Evolutionary conservation across 768 basidiomycete species (phyloP), one percentile per base, ranked within the genome.

Genomic region (Pluteus cervinus): DNA sequence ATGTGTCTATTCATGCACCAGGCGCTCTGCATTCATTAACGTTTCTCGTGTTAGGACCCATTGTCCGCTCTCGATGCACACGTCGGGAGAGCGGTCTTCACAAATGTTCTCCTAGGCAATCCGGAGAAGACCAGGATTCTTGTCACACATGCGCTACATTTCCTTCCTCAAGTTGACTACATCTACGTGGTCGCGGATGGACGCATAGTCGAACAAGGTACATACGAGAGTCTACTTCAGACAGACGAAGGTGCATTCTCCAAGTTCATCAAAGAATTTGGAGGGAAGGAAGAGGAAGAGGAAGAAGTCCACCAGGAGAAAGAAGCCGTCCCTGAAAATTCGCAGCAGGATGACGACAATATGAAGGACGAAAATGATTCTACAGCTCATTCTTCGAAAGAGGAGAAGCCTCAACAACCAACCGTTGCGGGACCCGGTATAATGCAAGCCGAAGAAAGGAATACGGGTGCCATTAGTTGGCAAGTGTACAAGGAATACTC

Each of bases 11-110:
- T 35, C 6, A 23, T 20, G 16, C 20, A 16, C n/a, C 20, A 8
- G 3, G 26, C 18, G 30, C 20, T 23, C 4, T 29, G 22, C 8
- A 11, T 16, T 30, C 9, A 9, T 16, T 18, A 10, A 30, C 21
- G 18, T 29, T 29, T 20, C 15, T 45, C 17, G 39, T 15, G 33
- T 6, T 29, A 81, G 76, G 89, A 91, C 49, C 88, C 88, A 4
- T 65, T 91, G 7, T 86, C 83, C n/a, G 90, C 90, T 16, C 72
- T 97, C 8, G 92, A 97, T 54, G 89, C 90, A 4, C 89, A 92
- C 52, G 89, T 94, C 33, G 91, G 90, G 26, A 86, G 86, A 56
- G 72, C 77, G 3, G 79, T 93, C 10, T 91, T 94, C 64, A 76
- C 86, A 51, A 81, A 92, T 41, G 85, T 90, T 8, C 71, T 94